Evolutionary conservation across 164 flowering plant species (phyloP).

Genomic region (Amborella trichopoda): DNA sequence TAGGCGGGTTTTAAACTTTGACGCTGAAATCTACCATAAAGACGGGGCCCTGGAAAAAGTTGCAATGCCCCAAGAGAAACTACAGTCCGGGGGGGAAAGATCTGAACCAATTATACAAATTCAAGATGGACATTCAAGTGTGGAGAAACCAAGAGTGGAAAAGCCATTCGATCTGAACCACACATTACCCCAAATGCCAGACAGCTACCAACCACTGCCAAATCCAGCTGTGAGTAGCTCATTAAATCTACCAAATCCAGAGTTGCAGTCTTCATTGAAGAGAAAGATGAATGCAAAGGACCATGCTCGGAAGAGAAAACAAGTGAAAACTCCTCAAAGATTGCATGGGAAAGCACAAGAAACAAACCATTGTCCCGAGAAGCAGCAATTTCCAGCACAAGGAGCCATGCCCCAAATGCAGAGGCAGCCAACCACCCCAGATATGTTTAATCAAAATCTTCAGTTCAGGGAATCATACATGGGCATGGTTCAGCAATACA

Average conservation of each 20-base stretch:
- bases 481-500: conserved; percentile 10
- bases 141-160: conserved; percentile 14
- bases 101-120: conserved; percentile 3
- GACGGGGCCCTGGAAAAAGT: conserved; percentile 7
- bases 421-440: not conserved
- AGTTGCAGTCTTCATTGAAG: too few relatives aligned
- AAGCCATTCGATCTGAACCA: conserved; percentile 19
- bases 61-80: not conserved
- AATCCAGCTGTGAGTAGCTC: too few relatives aligned
- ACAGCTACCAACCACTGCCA: conserved; percentile 10
- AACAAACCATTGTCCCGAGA: not conserved
- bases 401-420: too few relatives aligned
- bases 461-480: not conserved
- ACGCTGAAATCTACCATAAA: conserved; percentile 12
- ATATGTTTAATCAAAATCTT: not conserved
- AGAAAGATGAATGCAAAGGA: conserved; percentile 2
- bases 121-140: conserved; percentile 12
- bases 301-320: conserved; percentile 4
- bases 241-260: too few relatives aligned
- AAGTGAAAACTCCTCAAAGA: not conserved
- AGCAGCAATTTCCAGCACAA: conserved; percentile 1
- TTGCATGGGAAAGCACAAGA: not conserved
- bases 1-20: conserved; percentile 32
- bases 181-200: conserved; percentile 11
- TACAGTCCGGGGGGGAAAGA: not conserved